These are phyloP conservation scores for Yarrowia sp. DNA, from an alignment of 805 yeast species.

Conservation along the genomic window DNA sequence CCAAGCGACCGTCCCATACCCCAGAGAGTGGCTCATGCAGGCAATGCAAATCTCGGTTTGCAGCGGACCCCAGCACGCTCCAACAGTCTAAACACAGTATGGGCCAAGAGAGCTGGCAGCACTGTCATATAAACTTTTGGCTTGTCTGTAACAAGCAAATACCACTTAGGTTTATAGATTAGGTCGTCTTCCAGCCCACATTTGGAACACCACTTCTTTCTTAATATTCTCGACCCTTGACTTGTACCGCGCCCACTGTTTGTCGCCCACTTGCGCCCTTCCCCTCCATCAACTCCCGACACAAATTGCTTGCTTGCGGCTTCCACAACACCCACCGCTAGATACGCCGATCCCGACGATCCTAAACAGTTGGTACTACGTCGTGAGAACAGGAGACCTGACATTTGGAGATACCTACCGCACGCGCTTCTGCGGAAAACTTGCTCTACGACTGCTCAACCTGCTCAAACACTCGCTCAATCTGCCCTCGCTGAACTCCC, in stretches of 20 bases:
- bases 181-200: conserved; percentile 30
- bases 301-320: not conserved
- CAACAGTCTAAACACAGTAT: conserved; percentile 12
- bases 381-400: conserved; percentile 15
- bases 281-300: not conserved
- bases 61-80: conserved; percentile 21
- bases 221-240: conserved; percentile 23
- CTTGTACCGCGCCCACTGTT: conserved; percentile 1
- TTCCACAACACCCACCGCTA: not conserved
- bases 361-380: conserved; percentile 17
- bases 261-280: not conserved
- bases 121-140: conserved; percentile 6
- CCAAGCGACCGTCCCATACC: not conserved
- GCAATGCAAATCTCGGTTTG: conserved; percentile 30
- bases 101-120: conserved; percentile 6
- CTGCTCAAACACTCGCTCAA: not conserved
- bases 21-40: conserved; percentile 36
- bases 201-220: conserved; percentile 11
- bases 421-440: not conserved
- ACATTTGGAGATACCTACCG: conserved; percentile 3
- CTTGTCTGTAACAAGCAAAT: conserved; percentile 24
- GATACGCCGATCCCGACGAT: conserved; percentile 29
- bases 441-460: not conserved
- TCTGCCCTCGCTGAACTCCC: not conserved
- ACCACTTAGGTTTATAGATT: conserved; percentile 25